These are phyloP conservation scores for Suillus subaureus DNA, from an alignment of 768 basidiomycete genomes.

Conservation along the genomic window DNA sequence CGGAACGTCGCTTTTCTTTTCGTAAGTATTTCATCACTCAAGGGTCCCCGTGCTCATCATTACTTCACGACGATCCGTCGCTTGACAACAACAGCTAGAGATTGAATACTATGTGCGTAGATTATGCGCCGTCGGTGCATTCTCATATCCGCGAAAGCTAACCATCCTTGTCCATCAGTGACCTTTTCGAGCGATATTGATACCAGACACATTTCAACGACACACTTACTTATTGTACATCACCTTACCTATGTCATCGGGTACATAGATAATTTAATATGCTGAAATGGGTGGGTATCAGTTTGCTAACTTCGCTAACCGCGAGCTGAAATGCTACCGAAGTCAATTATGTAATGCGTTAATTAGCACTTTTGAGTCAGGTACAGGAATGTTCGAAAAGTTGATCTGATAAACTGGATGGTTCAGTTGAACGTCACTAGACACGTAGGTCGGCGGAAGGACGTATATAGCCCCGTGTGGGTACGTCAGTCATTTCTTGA, in stretches of 20 bases:
- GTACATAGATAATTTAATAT: constrained; percentile 5
- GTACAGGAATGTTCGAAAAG: background rate
- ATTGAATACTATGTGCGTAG: constrained; percentile 88
- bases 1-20: constrained; percentile 85
- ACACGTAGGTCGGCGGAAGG: background rate
- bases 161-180: constrained; percentile 7
- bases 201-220: constrained; percentile 4
- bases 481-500: background rate
- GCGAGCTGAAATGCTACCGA: background rate
- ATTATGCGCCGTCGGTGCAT: background rate
- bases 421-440: background rate
- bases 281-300: background rate
- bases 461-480: background rate
- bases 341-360: background rate
- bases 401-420: background rate
- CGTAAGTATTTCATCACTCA: constrained; percentile 55
- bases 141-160: constrained; percentile 6
- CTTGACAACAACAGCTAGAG: constrained; percentile 64
- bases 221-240: constrained; percentile 7
- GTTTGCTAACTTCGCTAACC: background rate
- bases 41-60: constrained; percentile 2
- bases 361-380: background rate
- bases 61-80: constrained; percentile 3
- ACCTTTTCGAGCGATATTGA: constrained; percentile 6
- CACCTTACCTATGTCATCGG: constrained; percentile 1